These are phyloP conservation scores for Fomitopsis betulina DNA, from an alignment of 1,284 basidiomycete genomes.

Conservation along the genomic window DNA sequence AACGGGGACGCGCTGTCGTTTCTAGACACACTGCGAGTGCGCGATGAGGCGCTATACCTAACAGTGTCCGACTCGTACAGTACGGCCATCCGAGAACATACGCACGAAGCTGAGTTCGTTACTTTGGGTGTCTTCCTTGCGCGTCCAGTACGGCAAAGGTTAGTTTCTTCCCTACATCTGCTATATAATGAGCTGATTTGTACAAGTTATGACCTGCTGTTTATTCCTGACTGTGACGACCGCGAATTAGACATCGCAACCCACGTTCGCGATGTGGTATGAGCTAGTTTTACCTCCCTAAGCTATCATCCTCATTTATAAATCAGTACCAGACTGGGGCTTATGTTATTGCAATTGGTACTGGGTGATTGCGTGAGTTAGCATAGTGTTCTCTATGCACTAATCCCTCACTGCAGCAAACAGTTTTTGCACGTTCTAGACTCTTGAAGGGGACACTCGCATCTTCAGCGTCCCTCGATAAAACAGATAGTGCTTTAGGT, in stretches of 20 bases:
- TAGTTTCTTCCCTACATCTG: background rate
- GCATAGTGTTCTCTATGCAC: background rate
- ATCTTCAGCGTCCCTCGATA: background rate
- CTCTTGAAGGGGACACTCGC: background rate
- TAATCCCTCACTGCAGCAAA: background rate
- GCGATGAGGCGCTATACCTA: background rate
- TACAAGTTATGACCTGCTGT: background rate
- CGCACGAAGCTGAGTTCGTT: background rate
- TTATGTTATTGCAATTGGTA: background rate
- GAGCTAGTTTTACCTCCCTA: background rate
- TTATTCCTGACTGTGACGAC: background rate
- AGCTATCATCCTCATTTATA: no score
- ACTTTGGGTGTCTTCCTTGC: background rate
- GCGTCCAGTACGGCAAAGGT: background rate
- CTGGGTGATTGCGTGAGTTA: background rate
- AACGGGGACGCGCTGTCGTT: background rate
- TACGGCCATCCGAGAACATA: background rate
- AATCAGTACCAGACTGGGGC: background rate
- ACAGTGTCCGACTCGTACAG: background rate
- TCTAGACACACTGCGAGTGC: background rate
- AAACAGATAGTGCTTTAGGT: background rate
- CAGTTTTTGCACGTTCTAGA: background rate
- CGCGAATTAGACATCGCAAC: background rate
- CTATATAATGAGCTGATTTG: background rate
- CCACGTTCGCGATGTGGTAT: background rate